These are phyloP conservation scores for Physcomitrellopsis africana DNA, from an alignment of 225 moss, liverwort and hornwort species.

Conservation along the genomic window DNA sequence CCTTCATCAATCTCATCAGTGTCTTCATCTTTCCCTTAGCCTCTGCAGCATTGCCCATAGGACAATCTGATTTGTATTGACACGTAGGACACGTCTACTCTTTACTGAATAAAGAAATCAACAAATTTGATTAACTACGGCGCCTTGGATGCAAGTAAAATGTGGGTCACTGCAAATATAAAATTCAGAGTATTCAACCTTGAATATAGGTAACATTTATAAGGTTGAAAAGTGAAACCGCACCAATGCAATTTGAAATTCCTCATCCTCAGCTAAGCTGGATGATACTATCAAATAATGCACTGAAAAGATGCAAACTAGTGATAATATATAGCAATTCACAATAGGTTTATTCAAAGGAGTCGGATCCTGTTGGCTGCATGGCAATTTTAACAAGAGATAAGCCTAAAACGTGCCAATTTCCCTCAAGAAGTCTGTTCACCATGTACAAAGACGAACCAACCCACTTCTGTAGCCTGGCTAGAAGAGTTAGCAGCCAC, in stretches of 20 bases:
- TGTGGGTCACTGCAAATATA: constrained; percentile 25
- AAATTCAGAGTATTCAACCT: constrained; percentile 25
- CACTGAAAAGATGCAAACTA: neutral
- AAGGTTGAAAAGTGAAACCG: constrained; percentile 15
- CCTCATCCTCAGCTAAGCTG: constrained; percentile 27
- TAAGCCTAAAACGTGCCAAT: constrained; percentile 50
- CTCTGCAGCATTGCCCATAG: no score
- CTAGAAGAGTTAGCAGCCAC: constrained; percentile 42
- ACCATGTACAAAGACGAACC: constrained; percentile 58
- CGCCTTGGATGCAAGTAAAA: neutral
- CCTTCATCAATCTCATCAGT: no score
- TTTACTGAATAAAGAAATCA: no score
- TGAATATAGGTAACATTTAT: neutral
- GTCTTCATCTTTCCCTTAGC: no score
- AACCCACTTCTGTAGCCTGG: constrained; percentile 44
- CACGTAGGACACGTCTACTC: no score
- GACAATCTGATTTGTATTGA: no score
- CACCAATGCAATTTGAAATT: constrained; percentile 40
- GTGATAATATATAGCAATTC: constrained; percentile 29
- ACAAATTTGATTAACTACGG: no score
- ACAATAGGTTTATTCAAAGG: constrained; percentile 58
- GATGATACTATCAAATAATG: constrained; percentile 12
- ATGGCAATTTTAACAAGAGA: constrained; percentile 48
- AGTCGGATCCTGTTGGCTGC: constrained; percentile 41
- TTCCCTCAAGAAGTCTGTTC: constrained; percentile 48